Conservation (phyloP, 2,329 filamentous ascomycete genomes). For the Chaetomiaceae sp. region DNA sequence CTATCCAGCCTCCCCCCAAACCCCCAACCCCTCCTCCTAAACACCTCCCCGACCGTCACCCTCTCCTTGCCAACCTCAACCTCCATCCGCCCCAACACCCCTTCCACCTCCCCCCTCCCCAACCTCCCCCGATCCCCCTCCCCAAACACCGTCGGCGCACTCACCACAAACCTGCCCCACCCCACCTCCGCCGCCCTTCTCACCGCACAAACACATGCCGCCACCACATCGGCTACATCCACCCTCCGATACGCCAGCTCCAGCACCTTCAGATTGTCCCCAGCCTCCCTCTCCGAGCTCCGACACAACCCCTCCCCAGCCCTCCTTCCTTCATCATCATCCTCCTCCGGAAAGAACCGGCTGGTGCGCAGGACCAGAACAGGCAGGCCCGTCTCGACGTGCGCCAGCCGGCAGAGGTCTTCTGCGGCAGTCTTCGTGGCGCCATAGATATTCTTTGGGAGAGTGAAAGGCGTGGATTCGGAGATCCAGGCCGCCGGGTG, state of each 20-base stretch:
- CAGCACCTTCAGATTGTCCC: slow-evolving; percentile 45
- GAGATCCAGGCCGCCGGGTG: slow-evolving; percentile 41
- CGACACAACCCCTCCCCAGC: slow-evolving; percentile 29
- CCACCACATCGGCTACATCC: slow-evolving; percentile 42
- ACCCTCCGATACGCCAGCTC: slow-evolving; percentile 43
- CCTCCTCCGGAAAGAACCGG: slow-evolving; percentile 45
- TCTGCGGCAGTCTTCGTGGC: slow-evolving; percentile 46
- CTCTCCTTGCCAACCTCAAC: slow-evolving; percentile 26
- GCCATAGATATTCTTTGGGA: slow-evolving; percentile 47
- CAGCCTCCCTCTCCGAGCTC: too few relatives aligned
- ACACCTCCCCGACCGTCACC: slow-evolving; percentile 23
- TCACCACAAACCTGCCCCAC: slow-evolving; percentile 41
- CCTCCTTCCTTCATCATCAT: slow-evolving; percentile 41
- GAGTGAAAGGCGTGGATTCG: slow-evolving; percentile 36
- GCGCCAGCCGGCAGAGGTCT: slow-evolving; percentile 41
- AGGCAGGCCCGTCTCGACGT: slow-evolving; percentile 36
- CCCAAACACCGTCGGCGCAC: slow-evolving; percentile 38
- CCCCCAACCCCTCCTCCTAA: slow-evolving; percentile 32
- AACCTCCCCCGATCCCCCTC: too few relatives aligned
- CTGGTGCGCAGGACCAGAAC: slow-evolving; percentile 42
- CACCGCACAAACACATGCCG: slow-evolving; percentile 38
- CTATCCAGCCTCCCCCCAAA: slow-evolving; percentile 38
- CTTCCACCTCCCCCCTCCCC: slow-evolving; percentile 25
- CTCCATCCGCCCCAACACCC: slow-evolving; percentile 34
- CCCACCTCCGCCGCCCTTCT: slow-evolving; percentile 26